Evolutionary conservation across 345 rosid species (phyloP), one percentile per base, ranked within the genome.

Genomic region (Eucalyptus camaldulensis): DNA sequence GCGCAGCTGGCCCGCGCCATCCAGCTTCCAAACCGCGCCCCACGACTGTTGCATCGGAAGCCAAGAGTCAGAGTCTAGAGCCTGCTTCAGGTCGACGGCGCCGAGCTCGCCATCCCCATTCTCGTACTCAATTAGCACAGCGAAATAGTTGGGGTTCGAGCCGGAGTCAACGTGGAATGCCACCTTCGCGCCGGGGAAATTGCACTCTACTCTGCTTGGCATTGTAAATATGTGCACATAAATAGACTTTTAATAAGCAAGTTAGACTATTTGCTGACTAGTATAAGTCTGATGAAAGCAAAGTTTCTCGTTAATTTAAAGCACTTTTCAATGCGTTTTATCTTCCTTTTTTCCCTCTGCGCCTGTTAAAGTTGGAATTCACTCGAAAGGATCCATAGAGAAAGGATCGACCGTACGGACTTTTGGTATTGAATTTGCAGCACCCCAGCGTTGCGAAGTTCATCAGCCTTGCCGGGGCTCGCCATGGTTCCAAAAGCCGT

Each of bases 401-500:
- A 67, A 44, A 17, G 24, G n/a, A 54, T 19, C 25, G 4, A 69
- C 8, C n/a, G 27, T 29, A 56, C 69, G 31, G 92, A 97, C 99
- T 92, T 93, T 91, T 86, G 89, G 58, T 92, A 93, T 58, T 90
- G 86, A 90, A 96, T 92, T n/a, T 91, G 90, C 88, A 97, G 85
- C 89, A 88, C 87, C 47, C 99, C 98, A 22, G 92, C 97, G 33
- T 88, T 49, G 40, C 96, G 96, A 24, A 97, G 94, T 29, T 86
- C 81, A 14, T 91, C 91, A 4, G 91, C 97, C 86, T 91, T 89
- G 83, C 96, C 96, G 43, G 96, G 88, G 16, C 22, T 90, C 31
- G 99, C 98, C 96, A 97, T 93, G 90, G 96, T 95, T 86, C 98
- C 98, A 22, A 96, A 94, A 83, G 99, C 89, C 27, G 90, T 91